These are phyloP conservation scores for Micractinium sp. DNA, from an alignment of 139 green algal genomes.

Conservation along the genomic window DNA sequence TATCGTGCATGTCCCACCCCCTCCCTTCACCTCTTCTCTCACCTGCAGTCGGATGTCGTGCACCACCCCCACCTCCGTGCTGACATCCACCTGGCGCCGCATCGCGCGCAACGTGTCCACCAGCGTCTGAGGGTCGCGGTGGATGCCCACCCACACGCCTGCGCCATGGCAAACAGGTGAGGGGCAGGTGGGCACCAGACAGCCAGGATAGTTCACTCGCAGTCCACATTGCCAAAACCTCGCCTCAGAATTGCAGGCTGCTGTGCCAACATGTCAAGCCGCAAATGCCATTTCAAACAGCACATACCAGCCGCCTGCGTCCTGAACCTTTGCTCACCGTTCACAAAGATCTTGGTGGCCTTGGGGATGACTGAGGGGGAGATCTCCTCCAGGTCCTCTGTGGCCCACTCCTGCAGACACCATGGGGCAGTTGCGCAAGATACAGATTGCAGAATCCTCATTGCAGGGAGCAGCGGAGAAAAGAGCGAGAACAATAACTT, in stretches of 20 bases:
- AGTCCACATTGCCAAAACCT: neutral
- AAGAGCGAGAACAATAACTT: constrained; percentile 66
- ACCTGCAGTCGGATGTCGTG: constrained; percentile 83
- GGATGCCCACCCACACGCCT: constrained; percentile 88
- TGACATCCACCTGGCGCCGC: constrained; percentile 77
- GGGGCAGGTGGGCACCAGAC: too few species aligned
- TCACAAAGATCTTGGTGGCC: constrained; percentile 90
- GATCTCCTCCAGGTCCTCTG: constrained; percentile 85
- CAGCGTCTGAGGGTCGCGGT: constrained; percentile 77
- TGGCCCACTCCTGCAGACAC: constrained; percentile 72
- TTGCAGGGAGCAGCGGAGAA: too few species aligned
- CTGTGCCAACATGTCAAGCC: neutral
- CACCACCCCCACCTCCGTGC: constrained; percentile 85
- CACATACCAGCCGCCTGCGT: too few species aligned
- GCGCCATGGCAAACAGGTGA: neutral
- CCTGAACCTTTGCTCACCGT: constrained; percentile 60
- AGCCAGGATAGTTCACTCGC: neutral
- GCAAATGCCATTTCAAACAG: neutral
- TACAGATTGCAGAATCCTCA: too few species aligned
- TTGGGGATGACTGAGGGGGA: constrained; percentile 64
- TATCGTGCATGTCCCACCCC: too few species aligned
- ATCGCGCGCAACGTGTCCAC: constrained; percentile 81
- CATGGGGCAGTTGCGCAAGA: too few species aligned
- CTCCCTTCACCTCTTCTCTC: neutral
- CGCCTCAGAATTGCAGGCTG: neutral